phyloP scores from a whole-genome alignment of 108 stramenopile species.

The Cyclostephanos invisitatus region DNA sequence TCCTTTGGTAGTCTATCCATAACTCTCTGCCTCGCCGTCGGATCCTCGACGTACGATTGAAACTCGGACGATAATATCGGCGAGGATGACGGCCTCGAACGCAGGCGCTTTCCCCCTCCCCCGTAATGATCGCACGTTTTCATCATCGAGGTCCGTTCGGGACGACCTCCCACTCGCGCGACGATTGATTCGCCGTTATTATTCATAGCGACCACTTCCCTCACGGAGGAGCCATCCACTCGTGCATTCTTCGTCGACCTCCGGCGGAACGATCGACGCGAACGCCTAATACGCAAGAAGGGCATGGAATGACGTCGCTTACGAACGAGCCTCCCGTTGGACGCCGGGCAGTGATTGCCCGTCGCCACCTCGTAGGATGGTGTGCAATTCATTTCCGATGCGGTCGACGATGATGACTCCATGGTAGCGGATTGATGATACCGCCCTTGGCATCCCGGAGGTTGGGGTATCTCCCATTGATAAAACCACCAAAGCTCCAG shows the following conservation, averaged over 20 bases:
- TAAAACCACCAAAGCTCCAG: conserved; percentile 31
- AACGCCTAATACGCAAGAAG: conserved; percentile 13
- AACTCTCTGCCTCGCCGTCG: conserved; percentile 2
- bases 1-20: conserved; percentile 11
- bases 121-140: not conserved
- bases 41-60: conserved; percentile 15
- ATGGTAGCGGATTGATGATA: too few species aligned
- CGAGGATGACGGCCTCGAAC: not conserved
- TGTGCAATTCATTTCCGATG: not conserved
- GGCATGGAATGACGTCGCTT: conserved; percentile 27
- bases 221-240: not conserved
- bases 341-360: not conserved
- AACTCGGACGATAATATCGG: not conserved
- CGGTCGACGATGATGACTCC: not conserved
- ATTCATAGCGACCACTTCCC: not conserved
- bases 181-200: not conserved
- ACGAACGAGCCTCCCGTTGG: conserved; percentile 8
- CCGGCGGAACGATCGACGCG: not conserved
- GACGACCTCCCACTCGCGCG: not conserved
- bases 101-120: not conserved
- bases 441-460: too few species aligned
- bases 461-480: not conserved
- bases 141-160: not conserved
- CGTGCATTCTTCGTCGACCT: not conserved
- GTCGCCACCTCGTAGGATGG: not conserved